phyloP scores from a whole-genome alignment of 2,329 filamentous ascomycete genomes.

The Claviceps fusiformis region DNA sequence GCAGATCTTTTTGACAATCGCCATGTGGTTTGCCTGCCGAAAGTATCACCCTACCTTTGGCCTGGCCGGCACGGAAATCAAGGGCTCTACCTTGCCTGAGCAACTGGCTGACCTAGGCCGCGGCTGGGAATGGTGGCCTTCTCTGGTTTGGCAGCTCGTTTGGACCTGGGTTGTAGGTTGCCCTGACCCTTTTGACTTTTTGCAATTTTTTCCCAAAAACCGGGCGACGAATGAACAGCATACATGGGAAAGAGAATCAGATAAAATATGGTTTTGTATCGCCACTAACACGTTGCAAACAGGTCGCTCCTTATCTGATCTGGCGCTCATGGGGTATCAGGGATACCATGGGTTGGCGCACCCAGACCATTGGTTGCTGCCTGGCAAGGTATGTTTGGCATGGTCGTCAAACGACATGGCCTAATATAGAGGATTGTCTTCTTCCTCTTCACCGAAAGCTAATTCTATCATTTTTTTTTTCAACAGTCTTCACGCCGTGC shows the following conservation, averaged over 20 bases:
- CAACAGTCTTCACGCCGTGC: slow-evolving; percentile 44
- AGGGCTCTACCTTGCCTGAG: slow-evolving; percentile 21
- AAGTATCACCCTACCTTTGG: slow-evolving; percentile 44
- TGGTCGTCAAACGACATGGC: neutral
- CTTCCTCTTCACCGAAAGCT: neutral
- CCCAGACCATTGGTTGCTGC: slow-evolving; percentile 43
- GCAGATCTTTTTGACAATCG: slow-evolving; percentile 36
- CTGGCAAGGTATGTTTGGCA: slow-evolving; percentile 23
- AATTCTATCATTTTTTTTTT: neutral
- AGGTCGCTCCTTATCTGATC: slow-evolving; percentile 43
- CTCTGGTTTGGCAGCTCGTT: slow-evolving; percentile 38
- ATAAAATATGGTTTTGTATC: neutral
- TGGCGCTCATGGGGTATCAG: slow-evolving; percentile 45
- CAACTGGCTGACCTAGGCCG: slow-evolving; percentile 26
- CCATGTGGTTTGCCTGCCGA: slow-evolving; percentile 41
- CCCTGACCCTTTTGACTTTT: too few species aligned
- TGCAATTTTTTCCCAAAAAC: too few species aligned
- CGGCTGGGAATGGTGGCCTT: slow-evolving; percentile 48
- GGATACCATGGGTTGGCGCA: slow-evolving; percentile 51
- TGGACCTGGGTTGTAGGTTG: slow-evolving; percentile 30
- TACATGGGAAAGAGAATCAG: neutral
- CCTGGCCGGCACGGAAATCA: slow-evolving; percentile 22
- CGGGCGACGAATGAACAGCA: too few species aligned
- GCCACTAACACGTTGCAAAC: too few species aligned
- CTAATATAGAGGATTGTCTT: neutral